Conservation (phyloP, 2,329 filamentous ascomycete species). For the Arthroderma uncinatum region DNA sequence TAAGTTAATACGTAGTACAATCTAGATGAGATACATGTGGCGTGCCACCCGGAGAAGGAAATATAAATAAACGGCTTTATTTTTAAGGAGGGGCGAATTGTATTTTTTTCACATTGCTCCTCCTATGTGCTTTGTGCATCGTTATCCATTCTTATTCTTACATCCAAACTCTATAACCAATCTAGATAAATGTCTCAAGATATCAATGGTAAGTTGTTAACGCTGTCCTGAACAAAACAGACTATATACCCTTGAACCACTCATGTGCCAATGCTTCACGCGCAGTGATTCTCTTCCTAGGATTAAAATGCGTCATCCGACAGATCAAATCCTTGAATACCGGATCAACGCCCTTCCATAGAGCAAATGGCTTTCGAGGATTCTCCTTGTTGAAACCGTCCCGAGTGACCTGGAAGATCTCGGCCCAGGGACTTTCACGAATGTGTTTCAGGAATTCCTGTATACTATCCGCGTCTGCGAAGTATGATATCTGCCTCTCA, state of each 20-base stretch:
- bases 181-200: too few relatives aligned
- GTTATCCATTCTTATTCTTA: too few relatives aligned
- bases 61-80: too few relatives aligned
- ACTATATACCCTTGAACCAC: conserved; percentile 22
- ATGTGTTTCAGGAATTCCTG: conserved; percentile 22
- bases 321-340: conserved; percentile 23
- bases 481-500: conserved; percentile 39
- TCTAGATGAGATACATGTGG: too few relatives aligned
- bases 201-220: too few relatives aligned
- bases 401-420: conserved; percentile 31
- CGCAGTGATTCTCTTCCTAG: conserved; percentile 24
- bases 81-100: too few relatives aligned
- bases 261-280: conserved; percentile 25
- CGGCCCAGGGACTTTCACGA: conserved; percentile 28
- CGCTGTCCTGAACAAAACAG: too few relatives aligned
- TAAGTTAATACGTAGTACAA: too few relatives aligned
- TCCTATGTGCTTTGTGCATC: too few relatives aligned
- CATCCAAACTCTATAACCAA: too few relatives aligned
- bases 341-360: conserved; percentile 29
- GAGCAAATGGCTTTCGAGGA: conserved; percentile 35
- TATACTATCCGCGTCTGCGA: conserved; percentile 35
- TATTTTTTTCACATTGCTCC: too few relatives aligned
- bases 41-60: too few relatives aligned
- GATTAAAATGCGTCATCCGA: conserved; percentile 28
- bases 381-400: conserved; percentile 32